Percentiles rank a stretch among this genome's conserved stretches.
Evolutionary conservation across 768 basidiomycete species (phyloP).

Genomic region (Hemileccinum impolitum): DNA sequence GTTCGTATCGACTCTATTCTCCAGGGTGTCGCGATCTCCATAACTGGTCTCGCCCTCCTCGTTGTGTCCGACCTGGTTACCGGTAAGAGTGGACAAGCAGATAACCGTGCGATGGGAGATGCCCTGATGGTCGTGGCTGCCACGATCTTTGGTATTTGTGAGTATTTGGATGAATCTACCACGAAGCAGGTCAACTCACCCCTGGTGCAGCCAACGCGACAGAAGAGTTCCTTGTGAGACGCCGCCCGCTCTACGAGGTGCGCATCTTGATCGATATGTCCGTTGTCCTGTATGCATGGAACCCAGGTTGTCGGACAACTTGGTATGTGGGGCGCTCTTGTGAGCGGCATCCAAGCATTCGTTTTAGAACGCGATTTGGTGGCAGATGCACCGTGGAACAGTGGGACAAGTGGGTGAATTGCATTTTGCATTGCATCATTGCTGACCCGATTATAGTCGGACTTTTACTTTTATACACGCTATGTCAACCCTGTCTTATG

Average conservation of each 20-base stretch:
- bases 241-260: constrained; percentile 75
- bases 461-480: constrained; percentile 44
- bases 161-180: constrained; percentile 24
- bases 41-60: constrained; percentile 72
- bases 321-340: constrained; percentile 78
- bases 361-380: constrained; percentile 65
- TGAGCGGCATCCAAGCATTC: constrained; percentile 73
- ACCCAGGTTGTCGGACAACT: constrained; percentile 73
- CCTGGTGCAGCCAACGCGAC: constrained; percentile 68
- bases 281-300: not conserved
- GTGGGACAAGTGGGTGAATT: constrained; percentile 52
- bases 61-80: constrained; percentile 76
- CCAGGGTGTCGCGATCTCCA: constrained; percentile 69
- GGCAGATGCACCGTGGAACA: constrained; percentile 65
- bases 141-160: constrained; percentile 81
- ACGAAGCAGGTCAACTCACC: not conserved
- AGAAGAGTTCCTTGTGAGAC: constrained; percentile 83
- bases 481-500: constrained; percentile 20
- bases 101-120: constrained; percentile 68
- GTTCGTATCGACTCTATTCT: not conserved
- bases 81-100: constrained; percentile 65
- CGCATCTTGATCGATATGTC: not conserved
- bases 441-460: constrained; percentile 40
- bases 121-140: constrained; percentile 84
- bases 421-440: constrained; percentile 30